Evolutionary conservation across 106 monocot species (phyloP).

Genomic region (Xerophyta viscosa): DNA sequence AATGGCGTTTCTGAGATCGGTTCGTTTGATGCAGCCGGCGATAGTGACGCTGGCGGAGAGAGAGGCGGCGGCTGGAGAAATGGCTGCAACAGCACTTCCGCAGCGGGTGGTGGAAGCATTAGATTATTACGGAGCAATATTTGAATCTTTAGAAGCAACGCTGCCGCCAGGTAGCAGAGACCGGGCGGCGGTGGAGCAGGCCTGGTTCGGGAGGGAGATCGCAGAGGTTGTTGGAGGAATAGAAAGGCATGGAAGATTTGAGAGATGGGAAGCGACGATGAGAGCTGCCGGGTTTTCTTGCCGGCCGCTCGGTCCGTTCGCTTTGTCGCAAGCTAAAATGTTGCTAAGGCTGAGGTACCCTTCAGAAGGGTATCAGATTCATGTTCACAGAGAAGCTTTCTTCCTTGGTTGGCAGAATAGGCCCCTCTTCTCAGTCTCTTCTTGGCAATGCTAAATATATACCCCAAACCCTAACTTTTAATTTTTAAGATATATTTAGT

Average conservation of each 20-base stretch:
- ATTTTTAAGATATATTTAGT: no score
- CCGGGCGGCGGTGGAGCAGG: conserved; percentile 65
- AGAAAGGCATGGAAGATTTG: conserved; percentile 47
- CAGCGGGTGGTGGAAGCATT: conserved; percentile 53
- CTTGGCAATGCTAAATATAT: conserved; percentile 76
- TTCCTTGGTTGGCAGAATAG: conserved; percentile 86
- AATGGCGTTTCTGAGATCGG: conserved; percentile 22
- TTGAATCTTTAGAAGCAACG: conserved; percentile 88
- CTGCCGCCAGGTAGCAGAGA: conserved; percentile 69
- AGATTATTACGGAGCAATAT: conserved; percentile 75
- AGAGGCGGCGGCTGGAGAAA: conserved; percentile 24
- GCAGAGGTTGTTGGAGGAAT: conserved; percentile 37
- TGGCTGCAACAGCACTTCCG: conserved; percentile 30
- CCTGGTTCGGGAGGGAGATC: conserved; percentile 71
- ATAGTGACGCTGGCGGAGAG: conserved; percentile 79
- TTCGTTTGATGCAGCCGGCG: conserved; percentile 56
- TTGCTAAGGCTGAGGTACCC: conserved; percentile 87
- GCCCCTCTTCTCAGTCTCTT: conserved; percentile 94
- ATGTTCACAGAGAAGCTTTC: conserved; percentile 43
- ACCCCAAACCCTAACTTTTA: no score
- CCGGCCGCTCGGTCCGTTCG: conserved; percentile 43
- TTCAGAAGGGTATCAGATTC: conserved; percentile 76
- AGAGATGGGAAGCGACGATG: conserved; percentile 63
- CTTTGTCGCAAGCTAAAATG: conserved; percentile 75
- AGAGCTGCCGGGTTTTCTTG: conserved; percentile 30